Conservation (phyloP, 306 rosid genomes). For the Coriaria nepalensis region DNA sequence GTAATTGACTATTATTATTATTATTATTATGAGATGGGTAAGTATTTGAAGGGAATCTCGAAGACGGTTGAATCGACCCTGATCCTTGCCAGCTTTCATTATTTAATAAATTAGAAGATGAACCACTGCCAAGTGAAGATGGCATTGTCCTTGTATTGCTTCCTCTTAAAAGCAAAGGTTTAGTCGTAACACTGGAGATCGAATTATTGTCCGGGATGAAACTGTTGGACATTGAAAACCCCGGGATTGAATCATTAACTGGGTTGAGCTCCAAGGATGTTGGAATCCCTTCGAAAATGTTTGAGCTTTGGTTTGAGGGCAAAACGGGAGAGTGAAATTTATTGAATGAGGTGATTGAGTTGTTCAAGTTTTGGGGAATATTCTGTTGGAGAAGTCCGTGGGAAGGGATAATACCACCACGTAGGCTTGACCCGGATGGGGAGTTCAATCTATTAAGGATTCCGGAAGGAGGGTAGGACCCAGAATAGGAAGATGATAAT, state of each 20-base stretch:
- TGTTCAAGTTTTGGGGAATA: constrained; percentile 27
- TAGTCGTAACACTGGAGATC: constrained; percentile 22
- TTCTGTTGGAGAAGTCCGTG: constrained; percentile 24
- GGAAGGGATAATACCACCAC: constrained; percentile 28
- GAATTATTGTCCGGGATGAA: constrained; percentile 10
- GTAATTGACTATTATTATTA: constrained; percentile 27
- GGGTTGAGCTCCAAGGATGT: constrained; percentile 31
- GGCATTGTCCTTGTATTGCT: constrained; percentile 24
- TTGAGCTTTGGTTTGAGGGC: constrained; percentile 31
- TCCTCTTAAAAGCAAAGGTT: constrained; percentile 21
- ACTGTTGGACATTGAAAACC: no score
- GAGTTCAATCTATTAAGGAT: constrained; percentile 35
- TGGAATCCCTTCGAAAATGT: constrained; percentile 36
- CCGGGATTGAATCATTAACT: constrained; percentile 20
- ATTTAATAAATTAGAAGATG: constrained; percentile 32
- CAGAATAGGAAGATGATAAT: constrained; percentile 14
- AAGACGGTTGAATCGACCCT: constrained; percentile 24
- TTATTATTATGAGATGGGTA: constrained; percentile 28
- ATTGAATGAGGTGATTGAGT: constrained; percentile 20
- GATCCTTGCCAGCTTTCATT: constrained; percentile 43
- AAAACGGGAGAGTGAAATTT: constrained; percentile 26
- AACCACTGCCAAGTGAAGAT: constrained; percentile 20
- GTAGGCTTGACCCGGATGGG: constrained; percentile 25
- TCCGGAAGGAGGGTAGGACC: constrained; percentile 23
- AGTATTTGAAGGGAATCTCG: constrained; percentile 34